Conservation (phyloP, 1,284 basidiomycete genomes). For the Sphaerobolus stellatus region DNA sequence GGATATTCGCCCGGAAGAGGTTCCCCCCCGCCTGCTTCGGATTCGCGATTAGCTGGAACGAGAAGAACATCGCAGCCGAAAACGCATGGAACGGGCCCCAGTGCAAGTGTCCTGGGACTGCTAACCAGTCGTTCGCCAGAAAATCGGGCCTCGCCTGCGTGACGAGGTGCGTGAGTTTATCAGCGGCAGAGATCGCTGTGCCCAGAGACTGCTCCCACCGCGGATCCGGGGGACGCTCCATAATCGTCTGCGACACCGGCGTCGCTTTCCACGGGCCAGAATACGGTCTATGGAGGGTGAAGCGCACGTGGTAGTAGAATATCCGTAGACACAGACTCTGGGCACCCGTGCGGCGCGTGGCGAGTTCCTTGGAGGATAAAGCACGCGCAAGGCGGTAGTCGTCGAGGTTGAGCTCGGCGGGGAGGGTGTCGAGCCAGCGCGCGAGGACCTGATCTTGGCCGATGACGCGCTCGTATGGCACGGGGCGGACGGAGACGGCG, state of each 20-base stretch:
- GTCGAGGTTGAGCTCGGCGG: slow-evolving; percentile 68
- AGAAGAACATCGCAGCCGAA: slow-evolving; percentile 83
- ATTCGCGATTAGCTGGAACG: slow-evolving; percentile 75
- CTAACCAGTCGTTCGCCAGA: slow-evolving; percentile 60
- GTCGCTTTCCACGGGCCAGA: slow-evolving; percentile 39
- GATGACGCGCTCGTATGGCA: slow-evolving; percentile 70
- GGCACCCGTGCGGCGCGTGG: slow-evolving; percentile 62
- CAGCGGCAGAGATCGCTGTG: slow-evolving; percentile 69
- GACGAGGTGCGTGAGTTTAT: slow-evolving; percentile 72
- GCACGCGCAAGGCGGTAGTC: slow-evolving; percentile 68
- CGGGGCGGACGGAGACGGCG: slow-evolving; percentile 70
- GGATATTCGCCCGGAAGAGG: slow-evolving; percentile 69
- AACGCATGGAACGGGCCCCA: slow-evolving; percentile 82
- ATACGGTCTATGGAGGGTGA: slow-evolving; percentile 77
- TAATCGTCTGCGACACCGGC: slow-evolving; percentile 4
- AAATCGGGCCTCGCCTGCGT: slow-evolving; percentile 70
- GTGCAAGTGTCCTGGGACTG: slow-evolving; percentile 76
- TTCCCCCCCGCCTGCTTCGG: slow-evolving; percentile 73
- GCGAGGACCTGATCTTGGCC: slow-evolving; percentile 65
- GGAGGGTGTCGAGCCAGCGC: slow-evolving; percentile 72
- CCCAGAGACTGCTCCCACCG: slow-evolving; percentile 58
- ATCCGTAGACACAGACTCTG: slow-evolving; percentile 75
- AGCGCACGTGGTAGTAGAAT: slow-evolving; percentile 75
- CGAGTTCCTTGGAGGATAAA: slow-evolving; percentile 54
- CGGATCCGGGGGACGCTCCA: slow-evolving; percentile 26